Base-by-base conservation (phyloP, 805 yeast species). In the Starmerella etchellsii region DNA sequence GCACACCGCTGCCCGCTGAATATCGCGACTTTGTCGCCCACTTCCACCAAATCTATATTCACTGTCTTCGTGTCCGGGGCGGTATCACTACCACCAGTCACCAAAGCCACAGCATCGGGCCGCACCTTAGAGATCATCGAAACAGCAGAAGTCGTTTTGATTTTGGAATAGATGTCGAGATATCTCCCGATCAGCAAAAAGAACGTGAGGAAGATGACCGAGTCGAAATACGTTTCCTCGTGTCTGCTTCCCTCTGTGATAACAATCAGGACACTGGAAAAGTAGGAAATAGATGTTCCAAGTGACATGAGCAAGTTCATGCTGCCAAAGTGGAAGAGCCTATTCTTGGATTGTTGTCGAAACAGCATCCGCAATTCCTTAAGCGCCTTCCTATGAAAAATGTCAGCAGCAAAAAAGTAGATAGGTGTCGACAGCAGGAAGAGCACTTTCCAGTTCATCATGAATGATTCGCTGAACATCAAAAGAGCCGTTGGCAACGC, bases 141-240 rank as follows among this genome's bases (percentile, higher is more conserved):
- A 23, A 81, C 69, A 1, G 84, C 78, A 31, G 71, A 70, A 0
- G 84, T 76, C 1, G 87, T 78, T 52, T 74, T 74, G 24, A 69
- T 64, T 54, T 78, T 81, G 1, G 87, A 74, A 48, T 68, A 68
- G 23, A 78, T 66, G 56, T 81, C 88, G 36, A 81, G 63, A 23
- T 77, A 61, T 33, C 83, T 67, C 1, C 93, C 93, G 43, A 78
- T 73, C 36, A 81, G 63, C 41, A 81, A 60, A 58, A 81, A 81
- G 52, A 81, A 73, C 0, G 85, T 71, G 48, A 81, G 63, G 53
- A 81, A 81, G 3, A 81, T 82, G 23, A 80, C 88, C 4, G 87
- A 76, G 53, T 81, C 93, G 54, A 81, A 81, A 52, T 78, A 81
- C 0, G 81, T 76, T 3, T 83, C 76, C 14, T 49, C 34, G 29